Evolutionary conservation across 1,284 basidiomycete species (phyloP).

Genomic region (Cutaneotrichosporon sp.): DNA sequence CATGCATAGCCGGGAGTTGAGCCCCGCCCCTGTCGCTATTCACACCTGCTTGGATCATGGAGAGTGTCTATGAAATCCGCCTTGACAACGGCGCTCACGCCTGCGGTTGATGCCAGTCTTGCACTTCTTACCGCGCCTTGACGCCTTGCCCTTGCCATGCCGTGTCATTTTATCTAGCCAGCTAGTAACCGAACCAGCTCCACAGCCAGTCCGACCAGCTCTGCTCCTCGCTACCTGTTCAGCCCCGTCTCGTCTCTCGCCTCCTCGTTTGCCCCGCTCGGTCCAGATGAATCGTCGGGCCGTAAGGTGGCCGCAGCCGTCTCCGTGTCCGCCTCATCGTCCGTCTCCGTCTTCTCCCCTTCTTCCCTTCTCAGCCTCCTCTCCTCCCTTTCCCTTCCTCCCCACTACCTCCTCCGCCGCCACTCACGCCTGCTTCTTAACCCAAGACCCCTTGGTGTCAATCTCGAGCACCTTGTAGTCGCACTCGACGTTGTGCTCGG

Average conservation of each 20-base stretch:
- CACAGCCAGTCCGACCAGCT: conserved; percentile 1
- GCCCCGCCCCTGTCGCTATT: neutral
- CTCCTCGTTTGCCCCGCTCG: neutral
- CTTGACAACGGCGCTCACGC: neutral
- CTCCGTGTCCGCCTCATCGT: too few relatives aligned
- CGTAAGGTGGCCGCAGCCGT: too few relatives aligned
- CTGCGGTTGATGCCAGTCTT: neutral
- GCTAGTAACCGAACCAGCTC: conserved; percentile 1
- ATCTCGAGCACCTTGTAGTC: conserved; percentile 55
- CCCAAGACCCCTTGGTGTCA: conserved; percentile 52
- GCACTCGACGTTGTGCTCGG: conserved; percentile 69
- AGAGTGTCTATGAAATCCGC: neutral
- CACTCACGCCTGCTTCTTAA: conserved; percentile 38
- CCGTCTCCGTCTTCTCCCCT: too few relatives aligned
- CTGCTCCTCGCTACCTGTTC: neutral
- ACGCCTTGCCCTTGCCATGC: neutral
- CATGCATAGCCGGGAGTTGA: conserved; percentile 1
- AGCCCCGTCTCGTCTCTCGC: neutral
- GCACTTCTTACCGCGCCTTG: neutral
- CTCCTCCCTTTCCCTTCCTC: neutral
- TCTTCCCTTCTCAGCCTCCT: neutral
- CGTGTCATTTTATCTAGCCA: neutral
- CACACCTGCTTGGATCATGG: neutral
- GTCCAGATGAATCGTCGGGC: too few relatives aligned
- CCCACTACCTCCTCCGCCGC: neutral